These are phyloP conservation scores for Staphylotrichum longicolle DNA, from an alignment of 495 filamentous ascomycete species.

Conservation along the genomic window DNA sequence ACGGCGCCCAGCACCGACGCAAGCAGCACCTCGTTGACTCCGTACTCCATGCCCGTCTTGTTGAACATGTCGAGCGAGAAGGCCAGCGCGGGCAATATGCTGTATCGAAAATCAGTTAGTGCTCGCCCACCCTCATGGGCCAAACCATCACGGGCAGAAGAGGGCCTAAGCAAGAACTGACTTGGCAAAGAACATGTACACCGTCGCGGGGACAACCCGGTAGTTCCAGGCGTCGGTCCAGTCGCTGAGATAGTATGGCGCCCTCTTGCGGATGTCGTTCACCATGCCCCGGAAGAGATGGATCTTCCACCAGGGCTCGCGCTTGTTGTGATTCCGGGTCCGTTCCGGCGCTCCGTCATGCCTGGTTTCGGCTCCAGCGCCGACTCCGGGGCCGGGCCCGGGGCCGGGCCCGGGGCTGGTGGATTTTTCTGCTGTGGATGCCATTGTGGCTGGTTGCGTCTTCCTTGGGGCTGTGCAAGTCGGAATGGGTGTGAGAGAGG, in stretches of 20 bases:
- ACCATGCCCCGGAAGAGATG: conserved; percentile 65
- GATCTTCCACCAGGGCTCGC: conserved; percentile 58
- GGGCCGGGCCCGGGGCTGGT: background rate
- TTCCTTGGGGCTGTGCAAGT: no score
- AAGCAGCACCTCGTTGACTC: conserved; percentile 81
- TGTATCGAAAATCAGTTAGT: conserved; percentile 30
- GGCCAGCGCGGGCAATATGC: conserved; percentile 76
- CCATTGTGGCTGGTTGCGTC: background rate
- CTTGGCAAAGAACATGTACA: conserved; percentile 94
- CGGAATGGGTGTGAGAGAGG: background rate
- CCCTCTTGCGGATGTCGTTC: conserved; percentile 68
- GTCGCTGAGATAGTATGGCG: conserved; percentile 74
- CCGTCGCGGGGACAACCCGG: conserved; percentile 72
- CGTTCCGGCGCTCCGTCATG: background rate
- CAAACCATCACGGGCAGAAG: background rate
- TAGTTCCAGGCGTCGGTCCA: conserved; percentile 86
- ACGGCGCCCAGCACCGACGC: conserved; percentile 74
- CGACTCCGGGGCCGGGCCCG: conserved; percentile 2
- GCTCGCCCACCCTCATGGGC: no score
- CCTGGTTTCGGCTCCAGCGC: background rate
- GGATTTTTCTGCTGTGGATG: conserved; percentile 4
- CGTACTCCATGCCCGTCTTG: conserved; percentile 74
- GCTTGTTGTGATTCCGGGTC: conserved; percentile 25
- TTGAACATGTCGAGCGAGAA: conserved; percentile 85
- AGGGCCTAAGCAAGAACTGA: conserved; percentile 38